These are phyloP conservation scores for Vitis riparia DNA, from an alignment of 164 flowering plant genomes.

Conservation along the genomic window DNA sequence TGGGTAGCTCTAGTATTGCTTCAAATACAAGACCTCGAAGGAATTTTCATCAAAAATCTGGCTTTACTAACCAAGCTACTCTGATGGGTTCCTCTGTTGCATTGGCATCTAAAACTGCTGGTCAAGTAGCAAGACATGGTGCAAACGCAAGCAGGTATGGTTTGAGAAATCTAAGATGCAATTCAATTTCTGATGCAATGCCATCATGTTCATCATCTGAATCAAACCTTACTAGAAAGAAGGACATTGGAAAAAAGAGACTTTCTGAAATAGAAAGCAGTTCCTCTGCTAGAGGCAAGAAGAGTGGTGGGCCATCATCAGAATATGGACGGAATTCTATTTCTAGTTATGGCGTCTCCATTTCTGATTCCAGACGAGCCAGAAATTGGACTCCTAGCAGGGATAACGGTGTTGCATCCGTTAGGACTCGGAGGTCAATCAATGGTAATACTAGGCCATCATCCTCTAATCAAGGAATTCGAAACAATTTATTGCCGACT, in stretches of 20 bases:
- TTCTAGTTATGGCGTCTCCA: constrained; percentile 39
- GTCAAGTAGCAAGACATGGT: constrained; percentile 20
- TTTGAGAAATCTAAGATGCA: constrained; percentile 54
- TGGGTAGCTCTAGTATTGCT: constrained; percentile 31
- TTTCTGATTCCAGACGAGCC: constrained; percentile 44
- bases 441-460: constrained; percentile 35
- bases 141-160: constrained; percentile 39
- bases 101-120: constrained; percentile 30
- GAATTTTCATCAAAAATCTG: constrained; percentile 29
- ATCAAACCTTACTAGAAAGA: constrained; percentile 32
- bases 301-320: constrained; percentile 23
- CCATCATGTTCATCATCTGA: constrained; percentile 49
- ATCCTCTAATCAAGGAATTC: constrained; percentile 34
- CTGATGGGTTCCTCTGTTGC: constrained; percentile 29
- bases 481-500: constrained; percentile 24
- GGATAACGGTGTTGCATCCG: constrained; percentile 40
- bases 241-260: constrained; percentile 37
- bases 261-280: constrained; percentile 55
- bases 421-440: constrained; percentile 46
- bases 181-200: constrained; percentile 55
- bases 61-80: constrained; percentile 24
- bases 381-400: constrained; percentile 35
- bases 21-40: constrained; percentile 35
- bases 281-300: constrained; percentile 54
- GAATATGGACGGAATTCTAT: constrained; percentile 18